These are phyloP conservation scores for Bryoerythrophyllum caledonicum DNA, from an alignment of 225 moss, liverwort and hornwort species.

Conservation along the genomic window DNA sequence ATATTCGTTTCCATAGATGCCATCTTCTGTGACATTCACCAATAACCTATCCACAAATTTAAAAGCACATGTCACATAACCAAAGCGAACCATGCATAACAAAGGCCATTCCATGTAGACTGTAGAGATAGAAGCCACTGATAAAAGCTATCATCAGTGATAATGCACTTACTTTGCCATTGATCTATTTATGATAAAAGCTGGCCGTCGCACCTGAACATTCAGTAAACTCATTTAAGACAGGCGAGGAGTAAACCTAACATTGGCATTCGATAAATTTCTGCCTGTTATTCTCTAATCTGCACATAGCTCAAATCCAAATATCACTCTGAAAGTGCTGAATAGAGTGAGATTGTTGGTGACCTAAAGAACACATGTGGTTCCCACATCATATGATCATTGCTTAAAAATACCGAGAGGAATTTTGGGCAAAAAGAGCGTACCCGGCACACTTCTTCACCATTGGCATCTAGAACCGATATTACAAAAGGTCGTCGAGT, in stretches of 20 bases:
- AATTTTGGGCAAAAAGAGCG: background rate
- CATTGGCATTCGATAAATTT: too few relatives aligned
- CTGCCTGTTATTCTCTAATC: too few relatives aligned
- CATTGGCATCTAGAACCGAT: slow-evolving; percentile 64
- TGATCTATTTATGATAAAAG: slow-evolving; percentile 83
- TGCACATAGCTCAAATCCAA: too few relatives aligned
- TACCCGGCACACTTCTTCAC: slow-evolving; percentile 78
- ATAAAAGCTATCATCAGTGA: slow-evolving; percentile 4
- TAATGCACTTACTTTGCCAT: slow-evolving; percentile 67
- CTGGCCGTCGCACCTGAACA: slow-evolving; percentile 76
- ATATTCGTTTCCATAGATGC: slow-evolving; percentile 94
- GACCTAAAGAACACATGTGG: too few relatives aligned
- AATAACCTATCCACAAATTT: slow-evolving; percentile 57
- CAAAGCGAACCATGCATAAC: slow-evolving; percentile 19
- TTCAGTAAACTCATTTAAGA: too few relatives aligned
- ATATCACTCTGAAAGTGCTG: background rate
- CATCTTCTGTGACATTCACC: slow-evolving; percentile 91
- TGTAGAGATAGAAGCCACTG: too few relatives aligned
- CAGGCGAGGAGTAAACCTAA: too few relatives aligned
- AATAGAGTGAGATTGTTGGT: too few relatives aligned
- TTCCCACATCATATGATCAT: background rate
- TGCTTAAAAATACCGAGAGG: background rate
- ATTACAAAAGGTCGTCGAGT: slow-evolving; percentile 73
- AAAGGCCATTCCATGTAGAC: slow-evolving; percentile 1
- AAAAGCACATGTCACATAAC: slow-evolving; percentile 23